Evolutionary conservation across 495 filamentous ascomycete species (phyloP), one percentile per base, ranked within the genome.

Genomic region (Aspergillus carlsbadensis): DNA sequence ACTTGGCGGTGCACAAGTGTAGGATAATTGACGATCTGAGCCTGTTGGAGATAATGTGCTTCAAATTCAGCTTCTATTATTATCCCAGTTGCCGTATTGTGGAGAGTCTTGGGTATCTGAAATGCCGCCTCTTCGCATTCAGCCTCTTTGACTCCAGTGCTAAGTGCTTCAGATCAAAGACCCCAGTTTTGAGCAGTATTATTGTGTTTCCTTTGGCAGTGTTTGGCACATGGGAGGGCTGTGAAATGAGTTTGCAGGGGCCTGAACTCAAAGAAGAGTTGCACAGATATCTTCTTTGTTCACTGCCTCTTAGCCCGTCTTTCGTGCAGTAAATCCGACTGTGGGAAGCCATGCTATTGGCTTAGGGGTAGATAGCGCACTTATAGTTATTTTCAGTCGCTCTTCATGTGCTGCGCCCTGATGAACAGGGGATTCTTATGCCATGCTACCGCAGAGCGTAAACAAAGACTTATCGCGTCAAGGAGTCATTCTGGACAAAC

Each of bases 61-160:
- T 42, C 45, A 55, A 31, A n/a, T 48, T 17, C 20, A 33, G 35
- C 52, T 56, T 60, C 63, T 65, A 65, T 58, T 56, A 58, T 65
- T 65, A 65, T 56, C 54, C 36, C 29, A 17, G 41, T 37, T 45
- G 46, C 53, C 57, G 26, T 21, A 37, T 35, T 50, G 20, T 51
- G 52, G 20, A 49, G 48, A 36, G 29, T 14, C 18, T 34, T 34
- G 8, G 33, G 17, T 35, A 26, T 40, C 42, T 37, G 10, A 21
- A 13, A 35, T 26, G 43, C 31, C 33, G 26, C 36, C 35, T 53
- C 15, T 59, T 59, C 43, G 52, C 56, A 40, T 56, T 56, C 56
- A 46, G 56, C 40, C 37, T 22, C 14, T 45, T 45, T 31, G 21
- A 17, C 41, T 14, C 46, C 43, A 33, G 13, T 10, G 24, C 43